Percentiles rank a stretch among this genome's conserved stretches.
phyloP scores from a whole-genome alignment of 2,329 filamentous ascomycete genomes.

The Colletotrichum caudatum region DNA sequence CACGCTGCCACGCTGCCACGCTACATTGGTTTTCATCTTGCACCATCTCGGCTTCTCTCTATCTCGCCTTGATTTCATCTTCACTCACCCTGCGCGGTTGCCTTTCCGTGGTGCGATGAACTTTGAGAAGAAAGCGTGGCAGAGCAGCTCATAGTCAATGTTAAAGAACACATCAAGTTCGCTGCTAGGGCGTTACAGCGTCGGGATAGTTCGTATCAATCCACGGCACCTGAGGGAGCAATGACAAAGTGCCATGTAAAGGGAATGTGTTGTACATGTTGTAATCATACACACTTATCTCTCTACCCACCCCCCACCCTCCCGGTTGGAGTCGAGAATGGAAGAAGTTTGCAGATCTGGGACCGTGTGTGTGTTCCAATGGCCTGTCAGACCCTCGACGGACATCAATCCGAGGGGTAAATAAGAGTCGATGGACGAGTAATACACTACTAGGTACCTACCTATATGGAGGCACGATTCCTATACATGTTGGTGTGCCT shows the following conservation, averaged over 20 bases:
- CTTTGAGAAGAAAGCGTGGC: slow-evolving; percentile 31
- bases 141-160: slow-evolving; percentile 31
- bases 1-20: slow-evolving; percentile 1
- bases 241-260: slow-evolving; percentile 16
- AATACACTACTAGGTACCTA: not conserved
- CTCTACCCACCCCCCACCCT: not conserved
- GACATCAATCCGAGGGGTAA: slow-evolving; percentile 7
- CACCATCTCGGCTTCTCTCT: not conserved
- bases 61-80: not conserved
- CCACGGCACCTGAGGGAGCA: slow-evolving; percentile 13
- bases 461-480: not conserved
- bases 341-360: slow-evolving; percentile 17
- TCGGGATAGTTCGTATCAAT: slow-evolving; percentile 36
- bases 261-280: not conserved
- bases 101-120: slow-evolving; percentile 35
- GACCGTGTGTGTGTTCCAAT: slow-evolving; percentile 32
- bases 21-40: not conserved
- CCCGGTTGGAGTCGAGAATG: not conserved
- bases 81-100: slow-evolving; percentile 19
- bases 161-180: slow-evolving; percentile 39
- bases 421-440: not conserved
- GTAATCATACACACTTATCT: not conserved
- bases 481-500: not conserved
- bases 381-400: slow-evolving; percentile 25
- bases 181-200: slow-evolving; percentile 37